Conservation (phyloP, 495 filamentous ascomycete genomes). For the Aspergillus nidulans region DNA sequence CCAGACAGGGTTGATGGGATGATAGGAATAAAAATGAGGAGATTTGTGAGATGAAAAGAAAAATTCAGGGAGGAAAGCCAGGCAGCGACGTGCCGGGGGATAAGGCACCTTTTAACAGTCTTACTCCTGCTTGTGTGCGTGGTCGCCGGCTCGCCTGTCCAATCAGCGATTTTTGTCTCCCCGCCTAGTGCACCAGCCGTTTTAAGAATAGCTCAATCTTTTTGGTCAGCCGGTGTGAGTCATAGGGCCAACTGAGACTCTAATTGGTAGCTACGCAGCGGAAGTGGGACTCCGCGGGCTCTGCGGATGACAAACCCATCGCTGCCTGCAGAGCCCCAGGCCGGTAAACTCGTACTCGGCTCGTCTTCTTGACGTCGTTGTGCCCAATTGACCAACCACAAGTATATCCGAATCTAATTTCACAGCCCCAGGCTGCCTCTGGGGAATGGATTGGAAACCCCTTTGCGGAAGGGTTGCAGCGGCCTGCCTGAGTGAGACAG, state of each 20-base stretch:
- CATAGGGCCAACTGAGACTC: conserved; percentile 17
- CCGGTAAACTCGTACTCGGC: conserved; percentile 5
- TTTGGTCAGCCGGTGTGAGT: conserved; percentile 42
- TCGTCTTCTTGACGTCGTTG: neutral
- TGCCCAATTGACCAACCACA: conserved; percentile 12
- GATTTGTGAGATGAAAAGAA: neutral
- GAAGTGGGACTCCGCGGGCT: conserved; percentile 1
- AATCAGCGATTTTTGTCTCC: conserved; percentile 13
- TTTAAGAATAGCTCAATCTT: conserved; percentile 17
- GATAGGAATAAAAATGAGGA: neutral
- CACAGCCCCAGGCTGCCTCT: conserved; percentile 7
- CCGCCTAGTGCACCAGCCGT: conserved; percentile 16
- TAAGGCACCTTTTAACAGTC: conserved; percentile 45
- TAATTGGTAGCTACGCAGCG: conserved; percentile 23
- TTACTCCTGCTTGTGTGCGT: conserved; percentile 25
- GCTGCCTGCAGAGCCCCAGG: conserved; percentile 2
- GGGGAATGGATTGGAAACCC: neutral
- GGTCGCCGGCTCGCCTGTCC: conserved; percentile 8
- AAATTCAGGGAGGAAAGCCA: conserved; percentile 18
- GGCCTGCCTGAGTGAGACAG: conserved; percentile 1
- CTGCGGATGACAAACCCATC: neutral
- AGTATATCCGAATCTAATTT: neutral
- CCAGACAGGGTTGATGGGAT: neutral
- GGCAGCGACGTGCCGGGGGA: conserved; percentile 34
- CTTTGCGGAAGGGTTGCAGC: neutral